These are phyloP conservation scores for Eucalyptus tenuipes DNA, from an alignment of 345 rosid species.

Conservation along the genomic window DNA sequence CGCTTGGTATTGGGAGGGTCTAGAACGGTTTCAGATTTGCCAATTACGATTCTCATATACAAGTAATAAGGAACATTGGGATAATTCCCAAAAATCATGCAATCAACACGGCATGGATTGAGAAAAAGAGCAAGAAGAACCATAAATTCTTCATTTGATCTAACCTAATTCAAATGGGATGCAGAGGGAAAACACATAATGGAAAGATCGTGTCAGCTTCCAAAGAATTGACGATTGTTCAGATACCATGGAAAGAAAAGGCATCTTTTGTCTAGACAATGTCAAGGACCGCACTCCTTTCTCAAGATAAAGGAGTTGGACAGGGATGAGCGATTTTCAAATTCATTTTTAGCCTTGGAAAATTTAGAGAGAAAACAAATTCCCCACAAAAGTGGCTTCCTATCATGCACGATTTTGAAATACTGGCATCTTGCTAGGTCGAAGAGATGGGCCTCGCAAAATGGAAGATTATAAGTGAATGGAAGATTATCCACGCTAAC, in stretches of 20 bases:
- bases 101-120: not conserved
- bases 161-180: not conserved
- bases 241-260: not conserved
- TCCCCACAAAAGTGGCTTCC: not conserved
- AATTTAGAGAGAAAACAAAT: not conserved
- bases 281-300: constrained; percentile 15
- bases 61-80: not conserved
- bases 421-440: not conserved
- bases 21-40: not conserved
- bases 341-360: not conserved
- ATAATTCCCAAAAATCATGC: not conserved
- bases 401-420: not conserved
- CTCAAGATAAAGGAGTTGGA: not conserved
- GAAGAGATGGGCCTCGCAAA: not conserved
- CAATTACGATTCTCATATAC: not conserved
- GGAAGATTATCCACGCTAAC: not conserved
- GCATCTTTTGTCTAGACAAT: not conserved
- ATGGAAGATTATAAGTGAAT: no score
- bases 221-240: not conserved
- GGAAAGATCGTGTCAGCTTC: not conserved
- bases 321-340: not conserved
- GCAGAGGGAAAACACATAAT: not conserved
- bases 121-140: not conserved
- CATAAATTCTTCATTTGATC: not conserved
- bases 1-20: not conserved